Conservation (phyloP, 2,329 filamentous ascomycete genomes). For the Beauveria australis region DNA sequence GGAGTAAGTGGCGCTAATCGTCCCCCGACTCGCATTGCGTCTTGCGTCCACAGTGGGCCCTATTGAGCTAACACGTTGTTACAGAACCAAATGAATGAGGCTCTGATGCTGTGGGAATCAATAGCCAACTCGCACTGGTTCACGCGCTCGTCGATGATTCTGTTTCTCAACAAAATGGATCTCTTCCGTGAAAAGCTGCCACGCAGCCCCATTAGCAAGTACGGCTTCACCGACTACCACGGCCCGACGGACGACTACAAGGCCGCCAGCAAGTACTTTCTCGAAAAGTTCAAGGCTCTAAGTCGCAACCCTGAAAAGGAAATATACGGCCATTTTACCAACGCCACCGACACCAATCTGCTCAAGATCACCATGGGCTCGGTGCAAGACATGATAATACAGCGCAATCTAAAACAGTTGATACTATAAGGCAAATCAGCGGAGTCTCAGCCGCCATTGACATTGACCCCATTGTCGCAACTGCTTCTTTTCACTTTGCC, state of each 20-base stretch:
- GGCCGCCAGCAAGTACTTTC: slow-evolving; percentile 70
- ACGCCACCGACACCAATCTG: slow-evolving; percentile 60
- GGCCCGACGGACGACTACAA: slow-evolving; percentile 65
- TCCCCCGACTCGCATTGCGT: neutral
- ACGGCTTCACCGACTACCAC: slow-evolving; percentile 71
- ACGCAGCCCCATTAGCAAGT: slow-evolving; percentile 61
- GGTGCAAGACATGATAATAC: slow-evolving; percentile 82
- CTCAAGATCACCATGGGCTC: slow-evolving; percentile 81
- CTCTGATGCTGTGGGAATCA: slow-evolving; percentile 78
- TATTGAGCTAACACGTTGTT: slow-evolving; percentile 13
- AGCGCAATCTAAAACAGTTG: slow-evolving; percentile 72
- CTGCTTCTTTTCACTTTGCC: neutral
- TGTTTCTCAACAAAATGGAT: slow-evolving; percentile 85
- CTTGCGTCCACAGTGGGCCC: neutral
- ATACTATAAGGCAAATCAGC: slow-evolving; percentile 45
- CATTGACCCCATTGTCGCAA: neutral
- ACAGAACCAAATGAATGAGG: slow-evolving; percentile 87
- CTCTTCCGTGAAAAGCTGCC: slow-evolving; percentile 71
- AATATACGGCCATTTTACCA: slow-evolving; percentile 56
- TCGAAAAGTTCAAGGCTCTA: slow-evolving; percentile 70
- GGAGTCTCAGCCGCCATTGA: neutral
- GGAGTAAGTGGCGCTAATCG: slow-evolving; percentile 55
- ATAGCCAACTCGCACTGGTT: slow-evolving; percentile 85
- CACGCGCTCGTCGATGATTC: slow-evolving; percentile 69
- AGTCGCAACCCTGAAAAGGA: slow-evolving; percentile 61